phyloP scores from a whole-genome alignment of 2,329 filamentous ascomycete genomes.

The Helotiales sp. region DNA sequence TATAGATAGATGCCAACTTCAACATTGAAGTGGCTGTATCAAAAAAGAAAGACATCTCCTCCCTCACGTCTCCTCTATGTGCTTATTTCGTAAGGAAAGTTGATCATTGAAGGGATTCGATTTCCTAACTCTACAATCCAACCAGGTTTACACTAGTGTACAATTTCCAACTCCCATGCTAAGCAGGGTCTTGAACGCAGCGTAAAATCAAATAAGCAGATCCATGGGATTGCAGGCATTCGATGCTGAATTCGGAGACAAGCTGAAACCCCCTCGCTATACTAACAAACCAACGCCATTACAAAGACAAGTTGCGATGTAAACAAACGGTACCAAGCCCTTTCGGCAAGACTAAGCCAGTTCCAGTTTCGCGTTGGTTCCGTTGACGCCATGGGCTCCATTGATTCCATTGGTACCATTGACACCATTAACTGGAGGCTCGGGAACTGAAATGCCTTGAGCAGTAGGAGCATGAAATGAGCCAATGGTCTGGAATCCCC shows the following conservation, averaged over 20 bases:
- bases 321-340: neutral
- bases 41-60: constrained; percentile 13
- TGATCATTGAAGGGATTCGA: neutral
- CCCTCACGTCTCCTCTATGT: neutral
- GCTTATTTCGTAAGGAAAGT: neutral
- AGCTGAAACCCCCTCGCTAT: neutral
- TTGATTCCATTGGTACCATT: neutral
- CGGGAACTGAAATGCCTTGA: constrained; percentile 17
- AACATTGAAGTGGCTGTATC: neutral
- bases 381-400: neutral
- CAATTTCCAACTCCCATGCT: neutral
- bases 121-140: neutral
- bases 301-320: neutral
- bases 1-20: neutral
- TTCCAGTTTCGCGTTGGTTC: no score
- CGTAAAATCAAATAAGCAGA: neutral
- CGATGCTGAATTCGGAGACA: neutral
- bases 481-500: constrained; percentile 65
- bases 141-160: neutral
- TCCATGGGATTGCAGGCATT: neutral
- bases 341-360: no score
- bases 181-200: neutral
- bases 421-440: neutral
- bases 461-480: constrained; percentile 50
- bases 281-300: neutral